These are phyloP conservation scores for Cajanus cajan DNA, from an alignment of 306 rosid genomes.

Conservation along the genomic window DNA sequence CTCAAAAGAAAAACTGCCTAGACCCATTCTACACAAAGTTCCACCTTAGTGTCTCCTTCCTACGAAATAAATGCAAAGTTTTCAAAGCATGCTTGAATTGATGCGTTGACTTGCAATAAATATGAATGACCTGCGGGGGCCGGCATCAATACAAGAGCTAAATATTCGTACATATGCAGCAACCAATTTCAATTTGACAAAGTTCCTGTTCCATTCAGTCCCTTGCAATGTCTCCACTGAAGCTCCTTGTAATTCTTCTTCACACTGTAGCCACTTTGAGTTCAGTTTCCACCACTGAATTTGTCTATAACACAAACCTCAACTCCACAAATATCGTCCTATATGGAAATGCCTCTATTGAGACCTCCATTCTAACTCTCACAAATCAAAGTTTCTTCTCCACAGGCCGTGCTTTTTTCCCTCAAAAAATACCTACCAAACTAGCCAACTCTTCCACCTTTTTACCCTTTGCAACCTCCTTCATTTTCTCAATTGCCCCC, in stretches of 20 bases:
- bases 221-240: slow-evolving; percentile 33
- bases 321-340: slow-evolving; percentile 41
- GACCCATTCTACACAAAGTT: too few species aligned
- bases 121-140: too few species aligned
- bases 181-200: not conserved
- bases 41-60: not conserved
- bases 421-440: slow-evolving; percentile 45
- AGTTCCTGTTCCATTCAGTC: slow-evolving; percentile 7
- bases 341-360: slow-evolving; percentile 43
- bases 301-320: slow-evolving; percentile 60
- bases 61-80: not conserved
- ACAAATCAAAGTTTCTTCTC: slow-evolving; percentile 43
- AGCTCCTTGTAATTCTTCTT: slow-evolving; percentile 25
- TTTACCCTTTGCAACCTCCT: slow-evolving; percentile 58
- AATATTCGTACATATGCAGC: not conserved
- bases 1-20: too few species aligned
- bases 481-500: slow-evolving; percentile 49
- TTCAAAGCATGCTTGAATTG: not conserved
- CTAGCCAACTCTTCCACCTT: slow-evolving; percentile 33
- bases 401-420: slow-evolving; percentile 48
- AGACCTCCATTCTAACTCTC: slow-evolving; percentile 49
- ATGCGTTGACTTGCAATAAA: not conserved
- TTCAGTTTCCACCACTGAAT: slow-evolving; percentile 47
- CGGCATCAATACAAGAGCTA: too few species aligned
- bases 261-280: not conserved